Evolutionary conservation across 352 stramenopile genomes (phyloP), one percentile per base, ranked within the genome.

Genomic region (Pythium angustatum): DNA sequence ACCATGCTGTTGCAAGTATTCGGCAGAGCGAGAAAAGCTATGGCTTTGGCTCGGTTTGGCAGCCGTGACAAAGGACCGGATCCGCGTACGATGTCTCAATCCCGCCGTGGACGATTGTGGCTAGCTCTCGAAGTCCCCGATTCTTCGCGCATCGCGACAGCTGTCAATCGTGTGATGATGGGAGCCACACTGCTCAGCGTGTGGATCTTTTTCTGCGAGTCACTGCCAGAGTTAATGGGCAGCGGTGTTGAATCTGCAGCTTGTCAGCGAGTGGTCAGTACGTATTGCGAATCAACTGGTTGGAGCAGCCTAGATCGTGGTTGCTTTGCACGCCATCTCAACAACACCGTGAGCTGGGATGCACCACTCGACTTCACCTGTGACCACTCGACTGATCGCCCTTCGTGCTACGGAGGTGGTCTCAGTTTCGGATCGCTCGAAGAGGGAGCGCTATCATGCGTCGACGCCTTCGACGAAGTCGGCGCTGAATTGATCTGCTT

Each of bases 141-240:
- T 55, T 90, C 80, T 4, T 90, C 80, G 4, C 65, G 64, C 0
- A 22, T 77, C 5, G 80, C 81, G 2, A 60, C 33, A 17, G 59
- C 64, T n/a, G 57, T 92, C 22, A 91, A 92, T 64, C 75, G 73
- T 50, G 48, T 77, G 21, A 85, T 92, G 72, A 72, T 92, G 17
- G 49, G 31, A 11, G 73, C 82, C 26, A 68, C 81, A 24, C 49
- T 94, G 1, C 47, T 87, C 59, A 94, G 85, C 27, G 64, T 92
- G 27, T 76, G 88, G 40, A 44, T 90, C 2, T 92, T 92, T 58
- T 92, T 84, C 49, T 76, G 62, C 31, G 78, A 94, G 52, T 92
- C 85, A 5, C 61, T 91, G 5, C 85, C 78, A 6, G 85, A 94
- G 47, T 57, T 94, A 10, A 74, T 78, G 33, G 57, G 58, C 27